phyloP scores from a whole-genome alignment of 257 asterid genomes.

The Solanum clarkiae region DNA sequence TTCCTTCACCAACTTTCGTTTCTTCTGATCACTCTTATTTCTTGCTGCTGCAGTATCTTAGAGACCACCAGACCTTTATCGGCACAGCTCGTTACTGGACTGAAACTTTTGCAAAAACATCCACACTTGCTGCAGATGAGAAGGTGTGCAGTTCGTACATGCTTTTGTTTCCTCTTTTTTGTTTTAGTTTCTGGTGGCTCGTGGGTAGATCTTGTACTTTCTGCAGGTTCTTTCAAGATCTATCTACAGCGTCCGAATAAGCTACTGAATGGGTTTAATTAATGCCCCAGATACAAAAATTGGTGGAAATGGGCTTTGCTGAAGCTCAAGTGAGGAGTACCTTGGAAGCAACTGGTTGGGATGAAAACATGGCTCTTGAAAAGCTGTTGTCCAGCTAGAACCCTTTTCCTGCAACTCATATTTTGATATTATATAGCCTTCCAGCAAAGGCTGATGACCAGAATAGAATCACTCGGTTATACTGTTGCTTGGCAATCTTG shows the following conservation, averaged over 20 bases:
- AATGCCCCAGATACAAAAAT: conserved; percentile 64
- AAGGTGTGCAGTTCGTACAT: conserved; percentile 35
- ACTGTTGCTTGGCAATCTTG: background rate
- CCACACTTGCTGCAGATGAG: conserved; percentile 53
- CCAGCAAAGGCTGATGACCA: background rate
- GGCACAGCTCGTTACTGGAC: conserved; percentile 99
- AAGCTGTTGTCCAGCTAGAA: conserved; percentile 70
- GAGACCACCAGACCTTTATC: conserved; percentile 56
- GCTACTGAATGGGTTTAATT: background rate
- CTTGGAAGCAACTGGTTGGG: conserved; percentile 69
- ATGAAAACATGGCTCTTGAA: conserved; percentile 93
- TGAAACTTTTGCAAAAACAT: conserved; percentile 79
- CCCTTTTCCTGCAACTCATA: background rate
- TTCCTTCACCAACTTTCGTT: background rate
- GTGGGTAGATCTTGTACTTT: background rate
- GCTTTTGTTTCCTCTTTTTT: background rate
- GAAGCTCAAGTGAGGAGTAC: conserved; percentile 60
- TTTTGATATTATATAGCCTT: background rate
- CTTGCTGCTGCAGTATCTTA: conserved; percentile 39
- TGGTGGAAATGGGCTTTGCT: conserved; percentile 94
- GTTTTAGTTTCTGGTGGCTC: background rate
- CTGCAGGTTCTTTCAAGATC: background rate
- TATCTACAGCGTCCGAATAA: background rate
- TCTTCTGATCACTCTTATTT: background rate
- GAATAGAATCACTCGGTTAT: background rate